Percentiles rank a stretch among this genome's conserved stretches.
phyloP scores from a whole-genome alignment of 306 rosid genomes.

The Inga oerstediana region DNA sequence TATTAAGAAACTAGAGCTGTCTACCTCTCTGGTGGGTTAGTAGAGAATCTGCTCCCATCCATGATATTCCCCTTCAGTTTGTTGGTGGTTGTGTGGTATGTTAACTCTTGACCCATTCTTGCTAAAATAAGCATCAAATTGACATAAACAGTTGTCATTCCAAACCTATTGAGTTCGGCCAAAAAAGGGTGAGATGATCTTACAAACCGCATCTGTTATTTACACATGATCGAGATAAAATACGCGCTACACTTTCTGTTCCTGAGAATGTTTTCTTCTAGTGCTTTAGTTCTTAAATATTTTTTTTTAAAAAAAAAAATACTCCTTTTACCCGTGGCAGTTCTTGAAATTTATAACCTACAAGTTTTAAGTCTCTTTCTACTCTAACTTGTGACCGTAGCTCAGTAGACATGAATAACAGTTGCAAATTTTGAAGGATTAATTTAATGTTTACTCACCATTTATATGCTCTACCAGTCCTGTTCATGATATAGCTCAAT shows the following conservation, averaged over 20 bases:
- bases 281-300: no score
- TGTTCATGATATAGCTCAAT: neutral
- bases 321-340: neutral
- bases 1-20: neutral
- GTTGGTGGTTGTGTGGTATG: neutral
- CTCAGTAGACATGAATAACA: neutral
- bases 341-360: neutral
- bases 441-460: neutral
- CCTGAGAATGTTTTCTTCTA: neutral
- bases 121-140: slow-evolving; percentile 5
- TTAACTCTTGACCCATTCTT: neutral
- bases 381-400: neutral
- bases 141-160: slow-evolving; percentile 13
- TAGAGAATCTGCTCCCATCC: neutral
- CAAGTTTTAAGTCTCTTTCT: neutral
- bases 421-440: neutral
- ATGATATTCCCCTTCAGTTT: neutral
- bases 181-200: neutral
- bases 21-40: neutral
- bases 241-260: neutral
- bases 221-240: neutral
- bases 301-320: neutral
- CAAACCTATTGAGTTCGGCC: neutral
- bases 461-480: neutral
- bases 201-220: neutral